Base-by-base conservation (phyloP, 108 stramenopile species). In the Nannochloropsis salina region DNA sequence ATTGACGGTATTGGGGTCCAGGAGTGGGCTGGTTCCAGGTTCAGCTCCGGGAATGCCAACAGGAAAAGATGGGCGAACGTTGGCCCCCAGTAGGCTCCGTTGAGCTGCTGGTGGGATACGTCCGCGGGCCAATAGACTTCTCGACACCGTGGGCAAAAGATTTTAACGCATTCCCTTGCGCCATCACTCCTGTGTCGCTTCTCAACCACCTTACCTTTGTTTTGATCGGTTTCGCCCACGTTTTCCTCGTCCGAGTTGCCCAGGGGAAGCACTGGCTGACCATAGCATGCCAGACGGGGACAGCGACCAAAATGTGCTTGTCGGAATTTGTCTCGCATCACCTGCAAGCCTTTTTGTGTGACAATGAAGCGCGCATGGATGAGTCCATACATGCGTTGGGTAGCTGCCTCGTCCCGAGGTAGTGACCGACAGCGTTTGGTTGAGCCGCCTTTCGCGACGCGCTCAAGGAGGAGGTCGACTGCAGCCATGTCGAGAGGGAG, bases 71-170 rank as follows among this genome's bases (percentile, higher is more conserved):
- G 82, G 21, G 82, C 42, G 8, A 82, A 82, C 20, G 20, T 82
- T 15, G 82, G 15, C 15, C 82, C 82, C 44, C 42, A 82, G 8
- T 44, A 82, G 21, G 82, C 82, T 15, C 82, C 82, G 9, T 82
- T 45, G 44, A 82, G 42, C 44, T 82, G 42, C 44, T 43, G 44
- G 21, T 82, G 82, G 9, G 18, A 44, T 21, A 4, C 20, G 42
- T 43, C 82, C 20, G 44, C 44, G 20, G 82, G 82, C 44, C 44
- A 21, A 21, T 82, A 82, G 20, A 82, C 20, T 21, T 82, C 82
- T 43, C 8, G 82, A 82, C 82, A 82, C 20, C 82, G 82, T 44
- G 82, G 82, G 44, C 82, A 82, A 45, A n/a, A 82, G 42, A 82
- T 5, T n/a, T 82, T 82, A 21, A 82, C 82, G 82, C 82, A 82